Percentiles rank a stretch among this genome's conserved stretches.
Conservation (phyloP, 257 asterid genomes). For the Henckelia pumila region DNA sequence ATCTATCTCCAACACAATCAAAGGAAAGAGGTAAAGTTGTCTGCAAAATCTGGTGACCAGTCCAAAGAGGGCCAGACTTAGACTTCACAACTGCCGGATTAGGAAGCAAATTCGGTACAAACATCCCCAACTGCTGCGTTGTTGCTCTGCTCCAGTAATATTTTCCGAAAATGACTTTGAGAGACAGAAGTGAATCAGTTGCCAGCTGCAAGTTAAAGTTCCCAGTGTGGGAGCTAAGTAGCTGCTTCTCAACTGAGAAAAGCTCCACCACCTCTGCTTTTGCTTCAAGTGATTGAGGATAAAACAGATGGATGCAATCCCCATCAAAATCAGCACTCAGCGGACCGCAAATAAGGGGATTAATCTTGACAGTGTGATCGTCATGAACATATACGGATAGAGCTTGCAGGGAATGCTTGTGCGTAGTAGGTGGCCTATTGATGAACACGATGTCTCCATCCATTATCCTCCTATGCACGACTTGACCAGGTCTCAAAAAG, state of each 20-base stretch:
- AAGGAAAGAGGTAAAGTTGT: slow-evolving; percentile 62
- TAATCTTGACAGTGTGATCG: slow-evolving; percentile 91
- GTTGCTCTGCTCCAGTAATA: slow-evolving; percentile 43
- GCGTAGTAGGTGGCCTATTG: slow-evolving; percentile 97
- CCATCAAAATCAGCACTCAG: slow-evolving; percentile 98
- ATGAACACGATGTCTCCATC: slow-evolving; percentile 93
- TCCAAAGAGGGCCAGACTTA: slow-evolving; percentile 71
- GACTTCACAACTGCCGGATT: slow-evolving; percentile 59
- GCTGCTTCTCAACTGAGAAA: slow-evolving; percentile 88
- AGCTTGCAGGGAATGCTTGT: slow-evolving; percentile 94
- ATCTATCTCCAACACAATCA: slow-evolving; percentile 73
- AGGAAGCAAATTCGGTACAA: slow-evolving; percentile 48
- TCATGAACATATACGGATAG: slow-evolving; percentile 76
- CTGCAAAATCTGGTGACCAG: slow-evolving; percentile 74
- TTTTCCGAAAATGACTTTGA: slow-evolving; percentile 56
- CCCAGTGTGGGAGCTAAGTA: slow-evolving; percentile 97
- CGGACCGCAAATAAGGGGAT: slow-evolving; percentile 92
- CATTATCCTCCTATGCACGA: slow-evolving; percentile 88
- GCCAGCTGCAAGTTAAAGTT: slow-evolving; percentile 88
- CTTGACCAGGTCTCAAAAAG: slow-evolving; percentile 82
- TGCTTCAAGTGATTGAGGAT: slow-evolving; percentile 93
- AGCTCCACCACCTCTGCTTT: slow-evolving; percentile 95
- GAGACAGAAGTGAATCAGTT: slow-evolving; percentile 73
- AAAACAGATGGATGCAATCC: slow-evolving; percentile 85
- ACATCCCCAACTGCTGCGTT: slow-evolving; percentile 87